These are phyloP conservation scores for Taxillus chinensis DNA, from an alignment of 164 flowering plant genomes.

Conservation along the genomic window DNA sequence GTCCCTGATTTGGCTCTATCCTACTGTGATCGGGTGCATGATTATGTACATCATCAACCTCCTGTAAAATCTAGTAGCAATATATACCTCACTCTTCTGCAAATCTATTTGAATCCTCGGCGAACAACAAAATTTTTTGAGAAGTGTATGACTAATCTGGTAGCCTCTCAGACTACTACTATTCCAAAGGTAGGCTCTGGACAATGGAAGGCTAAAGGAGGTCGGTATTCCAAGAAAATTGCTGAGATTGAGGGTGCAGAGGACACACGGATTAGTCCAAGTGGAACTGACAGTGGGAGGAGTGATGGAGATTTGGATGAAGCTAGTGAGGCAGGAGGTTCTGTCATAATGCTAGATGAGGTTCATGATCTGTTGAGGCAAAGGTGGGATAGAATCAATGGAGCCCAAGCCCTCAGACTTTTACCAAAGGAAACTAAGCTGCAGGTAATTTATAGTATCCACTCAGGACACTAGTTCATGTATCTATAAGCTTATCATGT, in stretches of 20 bases:
- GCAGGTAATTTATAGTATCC: constrained; percentile 41
- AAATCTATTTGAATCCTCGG: constrained; percentile 89
- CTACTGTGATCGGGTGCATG: constrained; percentile 88
- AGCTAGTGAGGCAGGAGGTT: constrained; percentile 49
- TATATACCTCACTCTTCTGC: constrained; percentile 86
- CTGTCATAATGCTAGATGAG: constrained; percentile 78
- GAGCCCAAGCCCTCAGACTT: constrained; percentile 90
- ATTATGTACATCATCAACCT: constrained; percentile 40
- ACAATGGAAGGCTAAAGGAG: constrained; percentile 38
- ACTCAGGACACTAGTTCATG: too few species aligned
- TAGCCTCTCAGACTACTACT: constrained; percentile 36
- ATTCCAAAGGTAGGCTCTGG: constrained; percentile 29
- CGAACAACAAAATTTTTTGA: constrained; percentile 76
- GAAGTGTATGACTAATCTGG: constrained; percentile 47
- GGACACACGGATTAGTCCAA: constrained; percentile 42
- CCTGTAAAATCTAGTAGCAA: constrained; percentile 44
- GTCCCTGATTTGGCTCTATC: constrained; percentile 83
- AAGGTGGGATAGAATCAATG: constrained; percentile 93
- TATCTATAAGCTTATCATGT: too few species aligned
- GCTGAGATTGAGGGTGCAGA: constrained; percentile 93
- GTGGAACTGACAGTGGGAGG: constrained; percentile 77
- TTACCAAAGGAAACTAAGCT: constrained; percentile 87
- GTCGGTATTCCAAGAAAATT: constrained; percentile 61
- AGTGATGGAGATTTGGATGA: constrained; percentile 94
- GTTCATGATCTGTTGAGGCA: constrained; percentile 72